A percentile compares a stretch with the other conserved stretches of the same genome.
phyloP scores from a whole-genome alignment of 176 grass and related monocot genomes.

The Elymus sibiricus region DNA sequence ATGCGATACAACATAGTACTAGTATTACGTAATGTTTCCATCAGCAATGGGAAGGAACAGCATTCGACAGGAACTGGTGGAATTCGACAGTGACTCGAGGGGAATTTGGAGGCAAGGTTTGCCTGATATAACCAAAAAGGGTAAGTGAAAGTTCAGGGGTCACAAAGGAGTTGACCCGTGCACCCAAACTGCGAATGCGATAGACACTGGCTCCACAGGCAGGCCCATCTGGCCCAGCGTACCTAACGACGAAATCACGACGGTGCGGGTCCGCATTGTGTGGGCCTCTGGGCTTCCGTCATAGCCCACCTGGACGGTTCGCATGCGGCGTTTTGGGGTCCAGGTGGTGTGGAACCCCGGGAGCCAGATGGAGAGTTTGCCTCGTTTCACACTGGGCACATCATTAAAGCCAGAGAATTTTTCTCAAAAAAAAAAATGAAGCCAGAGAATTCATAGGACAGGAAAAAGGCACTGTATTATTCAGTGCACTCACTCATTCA shows the following conservation, averaged over 20 bases:
- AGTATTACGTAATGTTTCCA: background rate
- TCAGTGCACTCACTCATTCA: background rate
- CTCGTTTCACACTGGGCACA: constrained; percentile 13
- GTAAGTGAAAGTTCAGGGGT: background rate
- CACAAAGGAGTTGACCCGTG: constrained; percentile 38
- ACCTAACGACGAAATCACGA: constrained; percentile 28
- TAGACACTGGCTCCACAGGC: constrained; percentile 22
- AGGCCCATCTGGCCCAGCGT: constrained; percentile 27
- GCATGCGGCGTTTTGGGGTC: constrained; percentile 11
- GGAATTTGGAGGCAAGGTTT: background rate
- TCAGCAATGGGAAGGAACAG: constrained; percentile 7
- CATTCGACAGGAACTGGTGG: background rate
- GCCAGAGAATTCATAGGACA: background rate
- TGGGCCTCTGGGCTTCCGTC: constrained; percentile 20
- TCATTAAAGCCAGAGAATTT: background rate
- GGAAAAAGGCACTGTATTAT: constrained; percentile 9
- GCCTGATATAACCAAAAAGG: background rate
- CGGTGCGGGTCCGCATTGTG: background rate
- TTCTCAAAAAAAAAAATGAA: too few relatives aligned
- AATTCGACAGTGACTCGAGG: background rate
- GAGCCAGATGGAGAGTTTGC: background rate
- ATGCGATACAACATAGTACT: background rate
- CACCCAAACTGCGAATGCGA: constrained; percentile 42
- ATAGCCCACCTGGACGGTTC: constrained; percentile 34
- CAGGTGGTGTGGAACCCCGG: background rate